Conservation (phyloP, 805 yeast species). For the Candida lessepsii region DNA sequence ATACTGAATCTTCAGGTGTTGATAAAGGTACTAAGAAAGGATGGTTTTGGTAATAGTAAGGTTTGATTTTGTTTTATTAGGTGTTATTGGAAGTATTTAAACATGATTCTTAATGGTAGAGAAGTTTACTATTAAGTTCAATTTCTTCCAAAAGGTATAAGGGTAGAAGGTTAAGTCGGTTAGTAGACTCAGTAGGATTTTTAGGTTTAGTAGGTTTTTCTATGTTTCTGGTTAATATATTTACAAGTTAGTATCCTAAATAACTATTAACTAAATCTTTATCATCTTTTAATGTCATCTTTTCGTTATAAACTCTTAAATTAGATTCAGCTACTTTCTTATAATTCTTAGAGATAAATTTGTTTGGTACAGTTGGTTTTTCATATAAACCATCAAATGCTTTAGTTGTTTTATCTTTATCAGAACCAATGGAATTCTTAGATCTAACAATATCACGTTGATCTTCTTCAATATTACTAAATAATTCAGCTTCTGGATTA, state of each 20-base stretch:
- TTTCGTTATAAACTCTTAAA: slow-evolving; percentile 19
- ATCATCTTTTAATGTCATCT: slow-evolving; percentile 26
- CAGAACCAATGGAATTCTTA: slow-evolving; percentile 59
- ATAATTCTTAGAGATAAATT: slow-evolving; percentile 29
- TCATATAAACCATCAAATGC: slow-evolving; percentile 72
- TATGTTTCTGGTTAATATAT: slow-evolving; percentile 3
- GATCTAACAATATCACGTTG: slow-evolving; percentile 50
- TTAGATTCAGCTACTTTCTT: slow-evolving; percentile 25
- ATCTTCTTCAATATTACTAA: slow-evolving; percentile 44
- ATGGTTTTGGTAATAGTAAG: slow-evolving; percentile 27
- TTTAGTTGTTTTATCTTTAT: slow-evolving; percentile 60
- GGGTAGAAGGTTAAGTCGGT: neutral
- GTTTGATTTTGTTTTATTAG: no score
- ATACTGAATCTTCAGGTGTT: slow-evolving; percentile 10
- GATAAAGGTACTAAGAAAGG: slow-evolving; percentile 16
- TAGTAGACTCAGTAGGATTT: no score
- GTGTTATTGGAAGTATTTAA: no score
- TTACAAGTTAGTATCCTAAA: slow-evolving; percentile 25
- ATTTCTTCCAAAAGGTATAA: no score
- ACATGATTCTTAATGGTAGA: no score
- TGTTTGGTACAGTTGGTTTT: slow-evolving; percentile 42
- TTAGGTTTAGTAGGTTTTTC: no score
- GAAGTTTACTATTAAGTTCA: no score
- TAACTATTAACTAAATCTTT: slow-evolving; percentile 28
- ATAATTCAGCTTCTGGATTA: slow-evolving; percentile 35